These are phyloP conservation scores for Clavispora asparagi DNA, from an alignment of 805 yeast genomes.

Conservation along the genomic window DNA sequence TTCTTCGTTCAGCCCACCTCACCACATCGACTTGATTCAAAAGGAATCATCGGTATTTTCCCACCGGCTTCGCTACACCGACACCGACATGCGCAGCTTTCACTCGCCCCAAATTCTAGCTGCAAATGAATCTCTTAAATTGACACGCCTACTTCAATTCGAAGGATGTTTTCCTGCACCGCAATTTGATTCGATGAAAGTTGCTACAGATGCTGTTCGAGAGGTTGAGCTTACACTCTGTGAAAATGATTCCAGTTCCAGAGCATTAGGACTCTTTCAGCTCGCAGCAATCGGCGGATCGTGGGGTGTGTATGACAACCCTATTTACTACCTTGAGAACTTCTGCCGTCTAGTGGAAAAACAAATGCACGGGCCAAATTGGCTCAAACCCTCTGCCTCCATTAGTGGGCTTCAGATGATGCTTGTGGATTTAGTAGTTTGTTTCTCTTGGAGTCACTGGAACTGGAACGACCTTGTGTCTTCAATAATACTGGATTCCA, in stretches of 20 bases:
- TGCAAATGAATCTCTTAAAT: not conserved
- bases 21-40: not conserved
- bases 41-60: not conserved
- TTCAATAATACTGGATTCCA: not conserved
- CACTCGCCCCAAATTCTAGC: too few relatives aligned
- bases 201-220: not conserved
- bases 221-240: not conserved
- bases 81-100: not conserved
- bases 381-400: not conserved
- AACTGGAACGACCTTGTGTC: slow-evolving; percentile 1
- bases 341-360: slow-evolving; percentile 8
- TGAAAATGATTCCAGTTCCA: not conserved
- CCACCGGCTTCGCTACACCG: not conserved
- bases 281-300: slow-evolving; percentile 6
- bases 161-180: not conserved
- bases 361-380: slow-evolving; percentile 2
- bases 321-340: slow-evolving; percentile 6
- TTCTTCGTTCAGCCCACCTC: not conserved
- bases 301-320: slow-evolving; percentile 5
- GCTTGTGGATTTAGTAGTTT: slow-evolving; percentile 8
- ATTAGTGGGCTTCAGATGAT: slow-evolving; percentile 7
- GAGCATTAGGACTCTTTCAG: slow-evolving; percentile 8
- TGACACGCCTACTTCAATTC: not conserved
- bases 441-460: slow-evolving; percentile 15
- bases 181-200: not conserved